These are phyloP conservation scores for Murraya koenigii DNA, from an alignment of 345 rosid genomes.

Conservation along the genomic window DNA sequence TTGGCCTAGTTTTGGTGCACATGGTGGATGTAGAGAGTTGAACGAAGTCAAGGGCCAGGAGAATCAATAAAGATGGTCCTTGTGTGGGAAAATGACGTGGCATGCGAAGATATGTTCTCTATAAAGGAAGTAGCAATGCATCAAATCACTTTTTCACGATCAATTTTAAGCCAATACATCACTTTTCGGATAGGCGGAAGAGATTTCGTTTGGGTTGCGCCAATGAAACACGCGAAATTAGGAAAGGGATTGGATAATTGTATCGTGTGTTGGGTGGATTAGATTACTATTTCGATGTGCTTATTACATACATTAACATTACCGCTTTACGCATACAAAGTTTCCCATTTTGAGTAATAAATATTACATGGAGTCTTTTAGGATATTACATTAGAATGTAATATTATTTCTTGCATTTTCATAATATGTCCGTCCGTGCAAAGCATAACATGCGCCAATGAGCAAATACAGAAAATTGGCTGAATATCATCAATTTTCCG, in stretches of 20 bases:
- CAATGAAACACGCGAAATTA: not conserved
- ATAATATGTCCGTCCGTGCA: too few relatives aligned
- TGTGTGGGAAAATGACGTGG: slow-evolving; percentile 14
- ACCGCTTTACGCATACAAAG: too few relatives aligned
- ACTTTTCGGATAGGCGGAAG: slow-evolving; percentile 7
- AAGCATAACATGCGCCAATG: too few relatives aligned
- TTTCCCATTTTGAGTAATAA: too few relatives aligned
- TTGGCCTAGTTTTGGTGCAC: not conserved
- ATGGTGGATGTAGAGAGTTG: slow-evolving; percentile 7
- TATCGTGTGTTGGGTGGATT: not conserved
- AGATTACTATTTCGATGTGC: not conserved
- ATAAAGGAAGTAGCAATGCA: not conserved
- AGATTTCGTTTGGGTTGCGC: not conserved
- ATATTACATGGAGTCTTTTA: too few relatives aligned
- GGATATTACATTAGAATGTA: too few relatives aligned
- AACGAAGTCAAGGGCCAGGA: not conserved
- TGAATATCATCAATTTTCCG: too few relatives aligned
- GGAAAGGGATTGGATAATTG: not conserved
- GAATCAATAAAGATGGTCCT: not conserved
- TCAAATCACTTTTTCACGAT: not conserved
- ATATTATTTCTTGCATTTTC: too few relatives aligned
- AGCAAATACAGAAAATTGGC: too few relatives aligned
- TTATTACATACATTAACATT: too few relatives aligned
- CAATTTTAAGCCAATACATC: not conserved
- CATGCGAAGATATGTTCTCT: not conserved